Evolutionary conservation across 768 basidiomycete species (phyloP), one percentile per base, ranked within the genome.

Genomic region (Mycena floridula): DNA sequence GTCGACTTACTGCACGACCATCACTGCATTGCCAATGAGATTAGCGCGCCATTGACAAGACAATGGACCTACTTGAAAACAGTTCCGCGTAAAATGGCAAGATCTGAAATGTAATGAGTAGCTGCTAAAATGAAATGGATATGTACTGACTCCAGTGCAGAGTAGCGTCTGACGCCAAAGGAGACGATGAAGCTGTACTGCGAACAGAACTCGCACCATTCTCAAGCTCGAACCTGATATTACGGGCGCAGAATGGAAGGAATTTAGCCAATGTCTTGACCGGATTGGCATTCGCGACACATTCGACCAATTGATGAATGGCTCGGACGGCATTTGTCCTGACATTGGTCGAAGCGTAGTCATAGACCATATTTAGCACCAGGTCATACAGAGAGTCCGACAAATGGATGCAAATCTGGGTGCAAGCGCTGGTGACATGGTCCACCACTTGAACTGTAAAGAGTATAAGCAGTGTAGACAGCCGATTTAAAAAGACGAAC

Each of bases 281-380:
- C 4, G 90, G 80, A 53, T 89, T 66, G 16, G 87, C 86, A 46
- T 89, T 86, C 4, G 90, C 85, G 20, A 94, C 76, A 56, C 87
- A 89, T 62, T 87, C 82, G 25, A 93, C 85, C 4, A 96, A 70
- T 51, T 89, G 83, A 54, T 91, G 88, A 22, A 93, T 85, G 3
- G 85, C 88, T 44, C 88, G 79, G 35, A 92, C 87, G 20, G 89
- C 85, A 60, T 93, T 94, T 21, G 88, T 73, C 21, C 89, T 82
- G 22, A 89, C 84, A 49, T 81, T 85, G 12, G 79, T 81, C 53
- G 82, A 86, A 13, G 83, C 82, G 56, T 92, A 91, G 56, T 91
- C 82, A 59, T 74, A 86, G 45, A 93, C 77, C 73, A 91, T 81
- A 53, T 89, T 84, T 37, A 93, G 67, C 4, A 85, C 88, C 49